Evolutionary conservation across 208 protist species (phyloP).

Genomic region (Crithidia brevicula): DNA sequence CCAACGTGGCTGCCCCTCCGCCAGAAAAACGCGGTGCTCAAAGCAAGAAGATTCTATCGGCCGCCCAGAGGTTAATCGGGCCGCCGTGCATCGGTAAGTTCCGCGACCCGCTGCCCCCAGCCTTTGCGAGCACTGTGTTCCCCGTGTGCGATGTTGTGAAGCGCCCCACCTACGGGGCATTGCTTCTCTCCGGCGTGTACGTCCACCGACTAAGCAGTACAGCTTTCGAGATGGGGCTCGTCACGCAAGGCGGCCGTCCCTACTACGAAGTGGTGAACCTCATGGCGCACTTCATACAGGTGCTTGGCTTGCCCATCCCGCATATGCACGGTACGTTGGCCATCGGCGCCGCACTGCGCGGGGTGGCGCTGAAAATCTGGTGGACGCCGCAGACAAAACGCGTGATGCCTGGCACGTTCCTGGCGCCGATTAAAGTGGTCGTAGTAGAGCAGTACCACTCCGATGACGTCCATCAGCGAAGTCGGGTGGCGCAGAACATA

Average conservation of each 20-base stretch:
- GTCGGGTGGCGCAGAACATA: no score
- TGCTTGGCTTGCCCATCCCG: constrained; percentile 14
- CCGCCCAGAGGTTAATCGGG: no score
- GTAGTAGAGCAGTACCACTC: constrained; percentile 35
- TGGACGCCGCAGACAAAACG: constrained; percentile 57
- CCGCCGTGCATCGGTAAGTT: no score
- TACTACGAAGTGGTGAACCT: constrained; percentile 18
- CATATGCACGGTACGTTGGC: constrained; percentile 34
- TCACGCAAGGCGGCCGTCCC: constrained; percentile 34
- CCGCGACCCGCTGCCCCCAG: no score
- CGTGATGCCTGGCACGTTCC: constrained; percentile 42
- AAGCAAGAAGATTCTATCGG: no score
- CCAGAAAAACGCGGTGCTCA: no score
- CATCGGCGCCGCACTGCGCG: constrained; percentile 51
- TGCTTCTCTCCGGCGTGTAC: constrained; percentile 41
- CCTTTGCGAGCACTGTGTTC: no score
- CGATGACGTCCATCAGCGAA: not conserved
- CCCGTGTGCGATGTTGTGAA: no score
- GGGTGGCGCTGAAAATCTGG: constrained; percentile 49
- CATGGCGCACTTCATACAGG: constrained; percentile 25
- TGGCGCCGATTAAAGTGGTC: constrained; percentile 57
- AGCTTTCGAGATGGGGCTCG: constrained; percentile 48
- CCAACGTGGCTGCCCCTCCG: no score
- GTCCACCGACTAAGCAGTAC: constrained; percentile 23
- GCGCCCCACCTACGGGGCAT: not conserved